Percentiles rank a stretch among this genome's conserved stretches.
Conservation (phyloP, 768 basidiomycete genomes). For the Galerina marginata region DNA sequence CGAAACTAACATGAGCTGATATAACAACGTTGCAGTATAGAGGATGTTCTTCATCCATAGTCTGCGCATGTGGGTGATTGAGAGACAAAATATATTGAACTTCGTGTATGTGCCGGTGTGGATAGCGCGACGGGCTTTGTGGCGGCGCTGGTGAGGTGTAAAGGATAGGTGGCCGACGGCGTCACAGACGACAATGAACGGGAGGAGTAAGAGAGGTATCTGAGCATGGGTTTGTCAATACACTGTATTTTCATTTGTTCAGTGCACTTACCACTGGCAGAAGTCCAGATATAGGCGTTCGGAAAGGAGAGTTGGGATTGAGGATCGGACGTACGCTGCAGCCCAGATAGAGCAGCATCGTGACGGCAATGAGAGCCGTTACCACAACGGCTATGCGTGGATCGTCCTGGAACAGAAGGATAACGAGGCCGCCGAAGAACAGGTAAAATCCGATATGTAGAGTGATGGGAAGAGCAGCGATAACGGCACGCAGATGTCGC, state of each 20-base stretch:
- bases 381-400: slow-evolving; percentile 16
- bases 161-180: slow-evolving; percentile 11
- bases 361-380: slow-evolving; percentile 13
- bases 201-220: slow-evolving; percentile 18
- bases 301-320: slow-evolving; percentile 20
- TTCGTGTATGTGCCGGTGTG: slow-evolving; percentile 1
- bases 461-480: slow-evolving; percentile 21
- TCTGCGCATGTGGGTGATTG: slow-evolving; percentile 5
- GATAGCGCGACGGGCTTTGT: slow-evolving; percentile 1
- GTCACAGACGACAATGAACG: slow-evolving; percentile 6
- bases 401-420: slow-evolving; percentile 20
- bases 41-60: slow-evolving; percentile 8
- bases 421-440: slow-evolving; percentile 25
- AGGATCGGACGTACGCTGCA: slow-evolving; percentile 20
- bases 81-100: slow-evolving; percentile 6
- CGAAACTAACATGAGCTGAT: slow-evolving; percentile 8
- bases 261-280: slow-evolving; percentile 13
- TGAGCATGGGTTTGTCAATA: background rate
- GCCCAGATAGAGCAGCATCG: slow-evolving; percentile 20
- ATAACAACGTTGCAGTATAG: background rate
- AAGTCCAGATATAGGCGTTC: slow-evolving; percentile 17
- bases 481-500: slow-evolving; percentile 21
- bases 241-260: background rate
- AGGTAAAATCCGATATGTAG: slow-evolving; percentile 25
- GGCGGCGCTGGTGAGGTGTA: slow-evolving; percentile 3